A percentile compares a stretch with the other conserved stretches of the same genome.
Conservation (phyloP, 2,329 filamentous ascomycete genomes). For the Aureobasidium sp. region DNA sequence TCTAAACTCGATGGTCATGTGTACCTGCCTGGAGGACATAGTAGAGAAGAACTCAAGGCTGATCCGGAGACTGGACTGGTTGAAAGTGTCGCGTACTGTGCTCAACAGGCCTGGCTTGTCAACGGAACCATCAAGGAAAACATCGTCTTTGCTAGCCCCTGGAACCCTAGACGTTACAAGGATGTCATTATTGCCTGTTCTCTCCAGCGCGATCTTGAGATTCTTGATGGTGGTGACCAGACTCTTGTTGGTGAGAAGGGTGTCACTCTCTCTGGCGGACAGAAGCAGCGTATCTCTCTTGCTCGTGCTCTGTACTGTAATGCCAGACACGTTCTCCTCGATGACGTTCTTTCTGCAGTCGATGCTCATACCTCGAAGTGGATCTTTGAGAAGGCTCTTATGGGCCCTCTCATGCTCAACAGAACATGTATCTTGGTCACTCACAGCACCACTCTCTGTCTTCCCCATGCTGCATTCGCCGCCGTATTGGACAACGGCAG, state of each 20-base stretch:
- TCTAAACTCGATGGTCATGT: conserved; percentile 71
- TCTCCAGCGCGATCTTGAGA: conserved; percentile 81
- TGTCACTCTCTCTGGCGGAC: conserved; percentile 89
- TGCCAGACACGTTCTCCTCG: conserved; percentile 80
- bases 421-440: conserved; percentile 93
- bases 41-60: conserved; percentile 72
- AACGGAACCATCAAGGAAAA: conserved; percentile 95
- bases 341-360: conserved; percentile 92
- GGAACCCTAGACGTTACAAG: conserved; percentile 71
- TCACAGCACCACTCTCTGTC: conserved; percentile 84
- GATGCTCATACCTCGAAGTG: conserved; percentile 97
- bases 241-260: conserved; percentile 96
- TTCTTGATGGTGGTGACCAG: conserved; percentile 85
- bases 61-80: conserved; percentile 80
- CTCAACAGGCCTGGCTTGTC: conserved; percentile 92
- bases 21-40: conserved; percentile 74
- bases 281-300: conserved; percentile 94
- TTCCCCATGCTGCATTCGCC: conserved; percentile 70
- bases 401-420: conserved; percentile 76
- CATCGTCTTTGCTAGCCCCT: conserved; percentile 79
- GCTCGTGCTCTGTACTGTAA: conserved; percentile 97
- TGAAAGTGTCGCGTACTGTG: conserved; percentile 91
- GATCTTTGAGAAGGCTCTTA: conserved; percentile 91
- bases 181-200: conserved; percentile 87
- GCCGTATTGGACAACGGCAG: conserved; percentile 84